These are phyloP conservation scores for Berberis vulgaris DNA, from an alignment of 164 flowering plant species.

Conservation along the genomic window DNA sequence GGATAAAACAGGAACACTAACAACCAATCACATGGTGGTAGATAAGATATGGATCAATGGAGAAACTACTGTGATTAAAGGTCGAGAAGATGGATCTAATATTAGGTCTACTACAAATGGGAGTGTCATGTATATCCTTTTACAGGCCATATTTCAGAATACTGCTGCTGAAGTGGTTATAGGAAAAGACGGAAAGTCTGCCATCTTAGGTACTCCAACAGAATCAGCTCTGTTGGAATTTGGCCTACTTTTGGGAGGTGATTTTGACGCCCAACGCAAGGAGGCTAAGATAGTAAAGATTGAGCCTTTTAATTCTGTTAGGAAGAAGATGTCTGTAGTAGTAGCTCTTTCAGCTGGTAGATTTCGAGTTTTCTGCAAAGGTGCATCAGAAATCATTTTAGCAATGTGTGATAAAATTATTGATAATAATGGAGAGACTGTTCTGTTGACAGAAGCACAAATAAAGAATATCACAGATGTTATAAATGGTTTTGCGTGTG, in stretches of 20 bases:
- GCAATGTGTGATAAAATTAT: conserved; percentile 8
- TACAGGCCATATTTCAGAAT: conserved; percentile 8
- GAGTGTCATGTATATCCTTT: not conserved
- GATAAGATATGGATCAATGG: conserved; percentile 9
- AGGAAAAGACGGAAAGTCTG: conserved; percentile 8
- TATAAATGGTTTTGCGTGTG: conserved; percentile 7
- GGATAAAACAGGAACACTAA: conserved; percentile 8
- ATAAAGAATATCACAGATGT: conserved; percentile 2
- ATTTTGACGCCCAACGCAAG: conserved; percentile 1
- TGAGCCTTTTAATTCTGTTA: conserved; percentile 9
- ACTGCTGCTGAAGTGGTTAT: conserved; percentile 6
- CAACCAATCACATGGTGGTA: conserved; percentile 9
- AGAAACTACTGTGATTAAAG: conserved; percentile 1
- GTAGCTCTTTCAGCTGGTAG: conserved; percentile 9
- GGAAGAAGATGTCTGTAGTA: conserved; percentile 8
- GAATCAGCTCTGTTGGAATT: conserved; percentile 9
- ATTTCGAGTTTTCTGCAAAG: conserved; percentile 8
- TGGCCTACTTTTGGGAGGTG: conserved; percentile 8
- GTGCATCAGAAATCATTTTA: conserved; percentile 8
- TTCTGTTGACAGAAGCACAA: conserved; percentile 2
- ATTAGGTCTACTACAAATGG: not conserved
- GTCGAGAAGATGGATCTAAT: not conserved
- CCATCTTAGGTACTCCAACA: conserved; percentile 8
- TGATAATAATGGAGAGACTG: conserved; percentile 1
- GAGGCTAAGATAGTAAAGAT: conserved; percentile 5